Evolutionary conservation across 441 rosid genomes (phyloP).

Genomic region (Biscutella auriculata): DNA sequence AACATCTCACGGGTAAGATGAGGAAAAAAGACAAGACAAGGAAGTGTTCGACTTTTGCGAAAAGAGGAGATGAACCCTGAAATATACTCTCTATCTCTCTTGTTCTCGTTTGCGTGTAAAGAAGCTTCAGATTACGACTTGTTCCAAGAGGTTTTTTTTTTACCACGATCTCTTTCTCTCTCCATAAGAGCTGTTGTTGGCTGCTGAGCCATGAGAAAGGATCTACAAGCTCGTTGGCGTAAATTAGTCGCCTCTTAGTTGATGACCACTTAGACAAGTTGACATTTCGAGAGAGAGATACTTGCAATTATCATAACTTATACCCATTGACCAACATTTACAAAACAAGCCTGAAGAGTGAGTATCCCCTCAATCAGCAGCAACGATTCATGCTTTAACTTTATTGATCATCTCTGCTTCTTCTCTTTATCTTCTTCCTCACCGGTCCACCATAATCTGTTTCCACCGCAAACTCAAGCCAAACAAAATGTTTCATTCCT

Average conservation of each 20-base stretch:
- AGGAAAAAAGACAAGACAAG: too few relatives aligned
- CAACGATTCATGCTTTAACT: slow-evolving; percentile 65
- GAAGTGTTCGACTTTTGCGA: slow-evolving; percentile 17
- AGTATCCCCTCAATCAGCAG: too few relatives aligned
- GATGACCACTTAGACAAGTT: slow-evolving; percentile 7
- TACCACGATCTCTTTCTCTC: slow-evolving; percentile 7
- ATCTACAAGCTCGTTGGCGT: slow-evolving; percentile 7
- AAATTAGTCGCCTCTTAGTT: slow-evolving; percentile 14
- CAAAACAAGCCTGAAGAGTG: slow-evolving; percentile 49
- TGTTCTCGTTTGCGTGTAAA: not conserved
- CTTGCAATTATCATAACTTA: not conserved
- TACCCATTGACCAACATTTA: not conserved
- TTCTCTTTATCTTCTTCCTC: slow-evolving; percentile 41
- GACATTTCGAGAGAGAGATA: not conserved
- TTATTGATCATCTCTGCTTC: slow-evolving; percentile 29
- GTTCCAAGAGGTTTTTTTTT: not conserved
- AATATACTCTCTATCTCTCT: not conserved
- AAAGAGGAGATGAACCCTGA: not conserved
- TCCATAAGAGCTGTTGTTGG: not conserved
- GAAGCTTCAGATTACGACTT: slow-evolving; percentile 11
- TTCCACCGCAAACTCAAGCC: slow-evolving; percentile 16
- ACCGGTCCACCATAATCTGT: slow-evolving; percentile 31
- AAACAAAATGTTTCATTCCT: not conserved
- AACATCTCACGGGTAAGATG: too few relatives aligned
- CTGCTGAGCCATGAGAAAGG: slow-evolving; percentile 16